Conservation (phyloP, 257 asterid species). For the Solanum tarijense region DNA sequence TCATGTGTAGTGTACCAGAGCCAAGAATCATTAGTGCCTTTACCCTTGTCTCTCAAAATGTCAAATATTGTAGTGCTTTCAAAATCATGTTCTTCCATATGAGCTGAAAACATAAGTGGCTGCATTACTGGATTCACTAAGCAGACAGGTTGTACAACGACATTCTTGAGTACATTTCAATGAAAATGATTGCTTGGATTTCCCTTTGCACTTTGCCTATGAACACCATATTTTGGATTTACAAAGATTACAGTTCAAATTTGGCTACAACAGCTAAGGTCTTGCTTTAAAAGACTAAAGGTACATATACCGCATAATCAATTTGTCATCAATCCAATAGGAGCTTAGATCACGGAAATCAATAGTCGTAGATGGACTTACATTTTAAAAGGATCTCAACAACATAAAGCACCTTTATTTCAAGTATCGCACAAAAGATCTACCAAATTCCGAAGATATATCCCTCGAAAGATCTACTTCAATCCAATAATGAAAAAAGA, state of each 20-base stretch:
- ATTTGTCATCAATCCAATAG: background rate
- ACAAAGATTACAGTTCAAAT: background rate
- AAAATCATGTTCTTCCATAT: constrained; percentile 69
- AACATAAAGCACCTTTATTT: background rate
- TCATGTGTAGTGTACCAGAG: too few relatives aligned
- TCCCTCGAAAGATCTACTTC: background rate
- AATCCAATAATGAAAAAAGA: background rate
- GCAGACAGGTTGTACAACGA: constrained; percentile 43
- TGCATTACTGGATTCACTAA: constrained; percentile 36
- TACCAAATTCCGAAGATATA: background rate
- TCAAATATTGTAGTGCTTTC: constrained; percentile 73
- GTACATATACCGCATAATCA: background rate
- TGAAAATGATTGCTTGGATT: constrained; percentile 43
- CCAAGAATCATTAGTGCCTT: constrained; percentile 49
- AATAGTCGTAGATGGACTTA: background rate
- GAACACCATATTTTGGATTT: background rate
- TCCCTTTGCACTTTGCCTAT: constrained; percentile 78
- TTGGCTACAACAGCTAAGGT: background rate
- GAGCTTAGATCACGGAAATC: background rate
- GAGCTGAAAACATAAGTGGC: constrained; percentile 21
- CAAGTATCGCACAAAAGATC: background rate
- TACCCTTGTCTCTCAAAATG: constrained; percentile 59
- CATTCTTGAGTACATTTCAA: constrained; percentile 41
- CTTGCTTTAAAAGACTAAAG: background rate
- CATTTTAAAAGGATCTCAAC: background rate